Evolutionary conservation across 352 stramenopile species (phyloP).

Genomic region (Nothophytophthora sp.): DNA sequence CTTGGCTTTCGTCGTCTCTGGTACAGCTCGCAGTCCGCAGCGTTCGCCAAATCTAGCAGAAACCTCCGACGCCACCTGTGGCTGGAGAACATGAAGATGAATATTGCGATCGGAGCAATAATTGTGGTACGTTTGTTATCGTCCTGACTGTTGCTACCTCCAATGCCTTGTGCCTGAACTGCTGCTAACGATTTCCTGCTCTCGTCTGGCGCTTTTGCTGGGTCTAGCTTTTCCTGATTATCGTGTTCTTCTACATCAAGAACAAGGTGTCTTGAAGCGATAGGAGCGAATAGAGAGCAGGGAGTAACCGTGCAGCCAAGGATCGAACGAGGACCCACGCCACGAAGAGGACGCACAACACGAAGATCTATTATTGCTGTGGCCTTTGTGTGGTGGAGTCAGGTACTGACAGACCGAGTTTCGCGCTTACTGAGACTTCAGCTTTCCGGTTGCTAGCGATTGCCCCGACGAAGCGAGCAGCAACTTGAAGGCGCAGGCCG

Average conservation of each 20-base stretch:
- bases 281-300: slow-evolving; percentile 29
- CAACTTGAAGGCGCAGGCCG: slow-evolving; percentile 30
- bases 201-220: neutral
- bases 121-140: slow-evolving; percentile 48
- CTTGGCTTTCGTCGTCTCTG: neutral
- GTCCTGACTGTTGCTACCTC: no score
- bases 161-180: slow-evolving; percentile 5
- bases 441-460: slow-evolving; percentile 16
- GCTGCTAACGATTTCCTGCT: slow-evolving; percentile 3
- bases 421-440: slow-evolving; percentile 25
- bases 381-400: slow-evolving; percentile 6
- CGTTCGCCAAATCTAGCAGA: slow-evolving; percentile 84
- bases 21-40: slow-evolving; percentile 70
- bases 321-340: slow-evolving; percentile 5
- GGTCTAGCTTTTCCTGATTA: slow-evolving; percentile 39
- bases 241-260: slow-evolving; percentile 63
- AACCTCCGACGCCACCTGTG: slow-evolving; percentile 80
- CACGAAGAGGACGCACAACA: neutral
- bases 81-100: slow-evolving; percentile 91
- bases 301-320: slow-evolving; percentile 5
- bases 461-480: slow-evolving; percentile 10
- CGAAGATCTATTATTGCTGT: slow-evolving; percentile 30
- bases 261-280: slow-evolving; percentile 38
- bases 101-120: slow-evolving; percentile 70
- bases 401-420: slow-evolving; percentile 21